These are phyloP conservation scores for Epithemia pelagica DNA, from an alignment of 108 stramenopile species.

Conservation along the genomic window DNA sequence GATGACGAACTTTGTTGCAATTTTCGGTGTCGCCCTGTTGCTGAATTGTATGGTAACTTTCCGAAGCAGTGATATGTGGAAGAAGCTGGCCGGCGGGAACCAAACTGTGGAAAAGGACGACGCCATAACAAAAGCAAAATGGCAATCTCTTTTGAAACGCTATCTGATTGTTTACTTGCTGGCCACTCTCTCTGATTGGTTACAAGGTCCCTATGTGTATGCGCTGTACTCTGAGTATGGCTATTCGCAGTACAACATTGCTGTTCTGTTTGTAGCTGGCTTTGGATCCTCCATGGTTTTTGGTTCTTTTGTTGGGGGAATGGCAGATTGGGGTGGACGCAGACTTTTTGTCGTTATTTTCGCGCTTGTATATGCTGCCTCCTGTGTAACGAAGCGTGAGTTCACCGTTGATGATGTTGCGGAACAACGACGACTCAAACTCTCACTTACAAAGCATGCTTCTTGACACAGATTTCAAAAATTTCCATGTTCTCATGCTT, in stretches of 20 bases:
- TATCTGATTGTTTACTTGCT: constrained; percentile 91
- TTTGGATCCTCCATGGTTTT: constrained; percentile 78
- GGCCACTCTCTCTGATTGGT: constrained; percentile 91
- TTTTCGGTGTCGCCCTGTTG: constrained; percentile 53
- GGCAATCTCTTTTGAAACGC: constrained; percentile 8
- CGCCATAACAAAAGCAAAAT: neutral
- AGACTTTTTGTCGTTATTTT: constrained; percentile 80
- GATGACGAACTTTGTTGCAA: constrained; percentile 29
- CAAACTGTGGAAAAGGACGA: constrained; percentile 8
- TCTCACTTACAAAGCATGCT: neutral
- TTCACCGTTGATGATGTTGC: constrained; percentile 1
- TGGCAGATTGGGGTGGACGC: constrained; percentile 75
- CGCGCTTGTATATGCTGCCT: constrained; percentile 74
- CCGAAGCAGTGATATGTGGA: constrained; percentile 59
- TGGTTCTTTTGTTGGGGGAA: constrained; percentile 56
- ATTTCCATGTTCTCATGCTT: constrained; percentile 76
- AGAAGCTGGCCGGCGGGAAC: constrained; percentile 23
- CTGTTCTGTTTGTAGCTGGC: constrained; percentile 81
- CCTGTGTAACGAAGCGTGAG: constrained; percentile 85
- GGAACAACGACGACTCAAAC: too few species aligned
- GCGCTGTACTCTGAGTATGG: constrained; percentile 91
- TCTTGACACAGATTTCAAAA: constrained; percentile 54
- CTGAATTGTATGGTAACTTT: constrained; percentile 65
- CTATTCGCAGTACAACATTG: constrained; percentile 84
- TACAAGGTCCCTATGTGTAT: constrained; percentile 98